Percentiles rank a stretch among this genome's conserved stretches.
These are phyloP conservation scores for Cenchrus americanus DNA, from an alignment of 176 grass and related monocot genomes.

Conservation along the genomic window DNA sequence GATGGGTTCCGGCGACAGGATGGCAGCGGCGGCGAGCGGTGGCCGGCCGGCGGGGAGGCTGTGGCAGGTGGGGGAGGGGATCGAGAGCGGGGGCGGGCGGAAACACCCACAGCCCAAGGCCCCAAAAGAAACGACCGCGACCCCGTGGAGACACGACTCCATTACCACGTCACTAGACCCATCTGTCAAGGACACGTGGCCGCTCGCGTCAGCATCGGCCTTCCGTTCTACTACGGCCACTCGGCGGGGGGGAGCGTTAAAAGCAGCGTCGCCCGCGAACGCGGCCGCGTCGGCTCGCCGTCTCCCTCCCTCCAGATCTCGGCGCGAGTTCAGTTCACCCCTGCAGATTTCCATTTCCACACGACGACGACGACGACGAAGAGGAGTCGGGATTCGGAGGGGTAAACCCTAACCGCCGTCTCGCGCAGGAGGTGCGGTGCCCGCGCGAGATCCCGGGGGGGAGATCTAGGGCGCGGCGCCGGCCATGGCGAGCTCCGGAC, in stretches of 20 bases:
- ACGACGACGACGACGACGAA: conserved; percentile 20
- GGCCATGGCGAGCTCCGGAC: conserved; percentile 82
- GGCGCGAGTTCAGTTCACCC: conserved; percentile 14
- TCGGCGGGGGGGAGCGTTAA: conserved; percentile 20
- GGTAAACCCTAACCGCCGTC: conserved; percentile 36
- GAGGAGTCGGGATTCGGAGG: background rate
- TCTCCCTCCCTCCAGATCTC: conserved; percentile 55
- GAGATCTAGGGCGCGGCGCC: conserved; percentile 52
- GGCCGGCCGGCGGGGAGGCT: conserved; percentile 19
- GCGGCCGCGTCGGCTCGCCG: conserved; percentile 38
- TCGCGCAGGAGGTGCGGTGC: background rate
- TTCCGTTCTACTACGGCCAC: conserved; percentile 34
- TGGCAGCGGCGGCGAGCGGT: background rate
- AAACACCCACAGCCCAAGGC: background rate
- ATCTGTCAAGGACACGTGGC: conserved; percentile 34
- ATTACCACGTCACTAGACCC: conserved; percentile 37
- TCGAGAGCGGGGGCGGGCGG: background rate
- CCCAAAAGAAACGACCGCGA: conserved; percentile 11
- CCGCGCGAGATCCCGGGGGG: conserved; percentile 22
- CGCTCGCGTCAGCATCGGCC: background rate
- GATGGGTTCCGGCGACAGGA: no score
- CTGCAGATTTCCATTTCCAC: conserved; percentile 33
- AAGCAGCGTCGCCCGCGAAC: conserved; percentile 43
- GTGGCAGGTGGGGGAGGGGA: conserved; percentile 8
- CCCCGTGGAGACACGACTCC: conserved; percentile 14